These are phyloP conservation scores for Amanita rimosa DNA, from an alignment of 768 basidiomycete species.

Conservation along the genomic window DNA sequence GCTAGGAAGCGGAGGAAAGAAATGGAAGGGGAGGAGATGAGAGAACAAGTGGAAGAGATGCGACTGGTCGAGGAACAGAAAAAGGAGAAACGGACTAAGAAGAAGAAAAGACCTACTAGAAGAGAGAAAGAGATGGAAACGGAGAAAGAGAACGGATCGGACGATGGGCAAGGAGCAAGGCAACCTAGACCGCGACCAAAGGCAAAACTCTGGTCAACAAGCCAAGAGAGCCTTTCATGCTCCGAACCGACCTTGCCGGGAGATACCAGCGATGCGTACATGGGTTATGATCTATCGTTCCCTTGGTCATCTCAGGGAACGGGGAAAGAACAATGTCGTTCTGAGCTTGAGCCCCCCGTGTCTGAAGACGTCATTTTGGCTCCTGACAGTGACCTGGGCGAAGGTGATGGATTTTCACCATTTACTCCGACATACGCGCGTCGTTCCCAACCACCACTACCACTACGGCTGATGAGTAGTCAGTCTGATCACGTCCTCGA, in stretches of 20 bases:
- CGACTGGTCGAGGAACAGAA: constrained; percentile 7
- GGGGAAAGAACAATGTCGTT: neutral
- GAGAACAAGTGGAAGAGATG: constrained; percentile 16
- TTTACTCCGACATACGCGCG: neutral
- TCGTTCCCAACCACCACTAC: neutral
- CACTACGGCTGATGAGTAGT: neutral
- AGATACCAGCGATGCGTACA: constrained; percentile 2
- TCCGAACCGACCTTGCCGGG: neutral
- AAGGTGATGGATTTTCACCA: neutral
- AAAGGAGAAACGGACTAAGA: neutral
- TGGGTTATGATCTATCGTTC: neutral
- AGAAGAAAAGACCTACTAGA: neutral
- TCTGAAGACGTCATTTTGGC: neutral
- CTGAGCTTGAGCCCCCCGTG: neutral
- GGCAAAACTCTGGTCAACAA: constrained; percentile 12
- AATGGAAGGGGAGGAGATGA: constrained; percentile 30
- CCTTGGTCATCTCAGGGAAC: neutral
- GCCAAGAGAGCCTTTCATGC: neutral
- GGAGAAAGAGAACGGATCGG: neutral
- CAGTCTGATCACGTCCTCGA: neutral
- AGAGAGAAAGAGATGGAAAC: constrained; percentile 8
- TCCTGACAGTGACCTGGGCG: neutral
- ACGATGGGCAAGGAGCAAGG: constrained; percentile 6
- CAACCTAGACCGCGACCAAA: constrained; percentile 16
- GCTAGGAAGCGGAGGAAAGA: constrained; percentile 41